Evolutionary conservation across 805 yeast species (phyloP).

Genomic region (Limtongozyma cylindracea): DNA sequence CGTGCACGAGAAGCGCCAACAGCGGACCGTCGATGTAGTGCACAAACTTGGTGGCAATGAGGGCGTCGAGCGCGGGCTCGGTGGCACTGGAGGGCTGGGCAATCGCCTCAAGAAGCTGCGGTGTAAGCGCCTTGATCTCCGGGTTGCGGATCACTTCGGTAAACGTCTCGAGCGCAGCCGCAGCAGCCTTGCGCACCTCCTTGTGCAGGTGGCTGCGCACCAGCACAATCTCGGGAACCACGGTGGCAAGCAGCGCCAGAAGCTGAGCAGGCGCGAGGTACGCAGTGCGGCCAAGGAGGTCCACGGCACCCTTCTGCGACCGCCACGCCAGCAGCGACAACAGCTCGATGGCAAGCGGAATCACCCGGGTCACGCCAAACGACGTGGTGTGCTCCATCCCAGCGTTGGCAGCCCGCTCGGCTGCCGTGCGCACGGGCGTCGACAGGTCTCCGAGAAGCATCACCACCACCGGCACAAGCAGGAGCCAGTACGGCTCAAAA

Average conservation of each 20-base stretch:
- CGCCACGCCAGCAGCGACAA: slow-evolving; percentile 88
- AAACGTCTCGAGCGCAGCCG: slow-evolving; percentile 62
- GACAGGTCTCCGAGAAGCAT: slow-evolving; percentile 66
- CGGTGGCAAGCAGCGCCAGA: slow-evolving; percentile 66
- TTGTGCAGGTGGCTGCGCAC: slow-evolving; percentile 88
- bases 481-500: slow-evolving; percentile 90
- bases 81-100: slow-evolving; percentile 89
- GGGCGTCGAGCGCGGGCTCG: slow-evolving; percentile 63
- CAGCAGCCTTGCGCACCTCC: slow-evolving; percentile 92
- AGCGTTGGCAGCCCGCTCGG: slow-evolving; percentile 63
- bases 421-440: slow-evolving; percentile 73
- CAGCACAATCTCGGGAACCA: slow-evolving; percentile 91
- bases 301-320: slow-evolving; percentile 91
- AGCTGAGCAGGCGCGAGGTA: slow-evolving; percentile 86
- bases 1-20: slow-evolving; percentile 81
- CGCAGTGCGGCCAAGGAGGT: slow-evolving; percentile 92
- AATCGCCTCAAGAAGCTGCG: slow-evolving; percentile 68
- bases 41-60: slow-evolving; percentile 78
- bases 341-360: slow-evolving; percentile 73
- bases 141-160: slow-evolving; percentile 97
- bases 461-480: slow-evolving; percentile 59
- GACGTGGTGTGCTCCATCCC: slow-evolving; percentile 85
- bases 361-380: slow-evolving; percentile 72
- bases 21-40: slow-evolving; percentile 98
- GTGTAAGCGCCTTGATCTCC: slow-evolving; percentile 82